phyloP scores from a whole-genome alignment of 2,329 filamentous ascomycete genomes.

The Verticillium albo-atrum region DNA sequence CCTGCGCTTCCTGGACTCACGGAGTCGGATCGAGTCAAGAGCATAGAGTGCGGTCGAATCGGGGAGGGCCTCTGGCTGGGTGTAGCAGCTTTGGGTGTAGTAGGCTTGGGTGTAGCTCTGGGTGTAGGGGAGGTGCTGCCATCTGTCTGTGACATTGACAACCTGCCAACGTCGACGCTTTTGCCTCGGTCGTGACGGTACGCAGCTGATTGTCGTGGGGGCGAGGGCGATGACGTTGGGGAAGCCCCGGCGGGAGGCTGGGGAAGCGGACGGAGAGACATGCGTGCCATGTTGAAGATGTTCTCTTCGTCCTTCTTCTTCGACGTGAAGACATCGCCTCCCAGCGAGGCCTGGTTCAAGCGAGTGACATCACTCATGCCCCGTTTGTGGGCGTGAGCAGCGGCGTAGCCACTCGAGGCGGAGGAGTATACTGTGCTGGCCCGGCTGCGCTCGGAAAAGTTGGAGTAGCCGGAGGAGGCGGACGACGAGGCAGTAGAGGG shows the following conservation, averaged over 20 bases:
- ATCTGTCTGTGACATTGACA: slow-evolving; percentile 44
- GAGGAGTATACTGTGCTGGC: slow-evolving; percentile 70
- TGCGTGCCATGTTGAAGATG: slow-evolving; percentile 67
- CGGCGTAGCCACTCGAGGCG: slow-evolving; percentile 57
- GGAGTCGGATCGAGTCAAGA: slow-evolving; percentile 54
- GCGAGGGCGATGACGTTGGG: slow-evolving; percentile 18
- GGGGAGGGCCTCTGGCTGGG: slow-evolving; percentile 29
- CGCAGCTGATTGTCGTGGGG: slow-evolving; percentile 27
- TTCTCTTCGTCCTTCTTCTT: slow-evolving; percentile 47
- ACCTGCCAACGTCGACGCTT: slow-evolving; percentile 57
- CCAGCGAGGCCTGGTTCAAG: slow-evolving; percentile 32
- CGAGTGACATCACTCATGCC: slow-evolving; percentile 69
- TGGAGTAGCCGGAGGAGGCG: slow-evolving; percentile 65
- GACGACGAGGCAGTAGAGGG: slow-evolving; percentile 67
- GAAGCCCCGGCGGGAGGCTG: slow-evolving; percentile 41
- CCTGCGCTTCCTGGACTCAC: slow-evolving; percentile 31
- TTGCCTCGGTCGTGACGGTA: slow-evolving; percentile 53
- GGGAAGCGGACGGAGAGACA: slow-evolving; percentile 71
- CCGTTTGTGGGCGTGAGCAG: slow-evolving; percentile 58
- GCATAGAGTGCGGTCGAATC: slow-evolving; percentile 56
- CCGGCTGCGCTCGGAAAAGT: slow-evolving; percentile 53
- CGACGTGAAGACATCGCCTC: slow-evolving; percentile 18
- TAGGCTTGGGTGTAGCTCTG: neutral
- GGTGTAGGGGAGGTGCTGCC: slow-evolving; percentile 29
- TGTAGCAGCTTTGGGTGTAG: neutral